Percentiles rank a stretch among this genome's conserved stretches.
Conservation (phyloP, 208 protist species). For the Herpetomonas samuelpessoai region DNA sequence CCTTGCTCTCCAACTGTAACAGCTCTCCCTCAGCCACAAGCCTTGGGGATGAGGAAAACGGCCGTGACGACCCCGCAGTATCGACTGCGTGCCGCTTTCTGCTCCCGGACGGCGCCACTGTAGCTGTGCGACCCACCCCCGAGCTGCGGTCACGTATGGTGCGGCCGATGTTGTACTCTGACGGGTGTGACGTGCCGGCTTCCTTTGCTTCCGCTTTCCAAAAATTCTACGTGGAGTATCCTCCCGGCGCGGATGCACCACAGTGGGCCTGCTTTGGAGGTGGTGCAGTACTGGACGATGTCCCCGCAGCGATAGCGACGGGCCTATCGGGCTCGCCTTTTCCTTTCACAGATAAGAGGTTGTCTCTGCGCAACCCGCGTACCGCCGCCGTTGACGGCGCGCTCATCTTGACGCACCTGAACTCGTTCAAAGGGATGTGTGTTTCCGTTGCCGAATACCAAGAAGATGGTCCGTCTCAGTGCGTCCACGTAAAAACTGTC, state of each 20-base stretch:
- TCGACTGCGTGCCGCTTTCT: not conserved
- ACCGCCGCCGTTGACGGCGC: conserved; percentile 56
- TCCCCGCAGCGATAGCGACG: conserved; percentile 13
- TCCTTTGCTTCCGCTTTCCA: conserved; percentile 24
- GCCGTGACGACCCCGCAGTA: too few relatives aligned
- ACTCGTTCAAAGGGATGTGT: conserved; percentile 78
- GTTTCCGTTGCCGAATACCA: conserved; percentile 51
- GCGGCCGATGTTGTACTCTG: conserved; percentile 24
- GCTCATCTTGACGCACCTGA: conserved; percentile 68
- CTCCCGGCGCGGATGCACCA: conserved; percentile 16
- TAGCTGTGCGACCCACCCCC: not conserved
- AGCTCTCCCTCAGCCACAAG: too few relatives aligned
- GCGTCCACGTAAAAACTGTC: conserved; percentile 49
- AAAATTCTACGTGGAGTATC: conserved; percentile 17
- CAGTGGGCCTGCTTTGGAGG: conserved; percentile 50
- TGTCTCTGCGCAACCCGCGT: conserved; percentile 28
- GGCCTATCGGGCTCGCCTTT: conserved; percentile 24
- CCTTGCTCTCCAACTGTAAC: too few relatives aligned
- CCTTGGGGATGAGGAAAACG: too few relatives aligned
- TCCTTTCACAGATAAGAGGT: conserved; percentile 14
- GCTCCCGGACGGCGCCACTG: conserved; percentile 28
- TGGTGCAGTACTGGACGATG: conserved; percentile 13
- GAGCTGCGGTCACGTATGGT: not conserved
- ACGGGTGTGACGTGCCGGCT: conserved; percentile 23
- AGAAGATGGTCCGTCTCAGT: conserved; percentile 73